Conservation (phyloP, 192 early-diverging fungal species). For the Mortierella hygrophila region DNA sequence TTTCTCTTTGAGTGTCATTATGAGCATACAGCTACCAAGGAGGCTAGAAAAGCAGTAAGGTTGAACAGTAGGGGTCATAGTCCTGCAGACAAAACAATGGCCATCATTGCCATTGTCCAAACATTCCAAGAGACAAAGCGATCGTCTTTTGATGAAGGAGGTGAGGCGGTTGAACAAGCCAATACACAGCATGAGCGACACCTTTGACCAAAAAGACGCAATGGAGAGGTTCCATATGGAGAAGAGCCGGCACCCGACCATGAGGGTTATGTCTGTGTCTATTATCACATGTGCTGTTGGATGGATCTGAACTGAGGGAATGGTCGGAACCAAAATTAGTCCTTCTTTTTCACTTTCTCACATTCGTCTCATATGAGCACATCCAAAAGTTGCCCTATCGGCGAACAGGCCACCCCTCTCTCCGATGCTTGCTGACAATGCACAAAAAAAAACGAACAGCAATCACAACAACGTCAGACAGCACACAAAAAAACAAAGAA, state of each 20-base stretch:
- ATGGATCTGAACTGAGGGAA: not conserved
- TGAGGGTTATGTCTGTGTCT: not conserved
- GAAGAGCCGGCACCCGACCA: not conserved
- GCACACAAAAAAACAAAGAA: not conserved
- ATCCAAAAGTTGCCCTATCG: not conserved
- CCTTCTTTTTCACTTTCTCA: not conserved
- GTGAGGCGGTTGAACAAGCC: not conserved
- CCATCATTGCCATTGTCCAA: too few species aligned
- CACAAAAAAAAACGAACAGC: not conserved
- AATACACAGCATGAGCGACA: constrained; percentile 7
- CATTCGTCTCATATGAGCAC: not conserved
- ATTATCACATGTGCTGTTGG: constrained; percentile 3
- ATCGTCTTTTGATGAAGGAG: too few species aligned
- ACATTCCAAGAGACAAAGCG: too few species aligned
- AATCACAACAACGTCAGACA: not conserved
- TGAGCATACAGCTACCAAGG: too few species aligned
- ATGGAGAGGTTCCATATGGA: not conserved
- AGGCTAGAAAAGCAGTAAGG: too few species aligned
- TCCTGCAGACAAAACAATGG: too few species aligned
- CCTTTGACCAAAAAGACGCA: not conserved
- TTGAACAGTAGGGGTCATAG: too few species aligned
- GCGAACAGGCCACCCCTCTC: constrained; percentile 4
- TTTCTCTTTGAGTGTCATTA: too few species aligned
- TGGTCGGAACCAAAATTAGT: not conserved
- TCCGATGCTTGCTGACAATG: constrained; percentile 2